Evolutionary conservation across 371 early-diverging fungal genomes (phyloP).

Genomic region (Chytridium lagenaria): DNA sequence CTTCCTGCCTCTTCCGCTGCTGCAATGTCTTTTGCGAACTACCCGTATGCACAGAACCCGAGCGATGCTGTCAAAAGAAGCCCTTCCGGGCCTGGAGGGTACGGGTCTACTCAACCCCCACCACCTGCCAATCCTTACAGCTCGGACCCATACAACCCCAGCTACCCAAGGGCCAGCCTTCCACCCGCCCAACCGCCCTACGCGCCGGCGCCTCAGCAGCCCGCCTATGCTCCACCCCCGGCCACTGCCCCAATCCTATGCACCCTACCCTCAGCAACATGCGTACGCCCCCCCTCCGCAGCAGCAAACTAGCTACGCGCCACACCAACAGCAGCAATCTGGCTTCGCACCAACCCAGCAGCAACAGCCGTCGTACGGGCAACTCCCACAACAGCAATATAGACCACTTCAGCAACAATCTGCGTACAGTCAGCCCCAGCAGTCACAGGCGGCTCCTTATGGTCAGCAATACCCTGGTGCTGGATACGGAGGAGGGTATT

Average conservation of each 20-base stretch:
- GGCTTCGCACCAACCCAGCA: background rate
- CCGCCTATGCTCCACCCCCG: background rate
- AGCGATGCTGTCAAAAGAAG: background rate
- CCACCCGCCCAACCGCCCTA: background rate
- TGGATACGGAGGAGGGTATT: background rate
- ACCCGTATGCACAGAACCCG: background rate
- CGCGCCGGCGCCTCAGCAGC: background rate
- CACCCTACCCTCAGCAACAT: background rate
- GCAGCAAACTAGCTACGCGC: background rate
- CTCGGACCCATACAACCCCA: background rate
- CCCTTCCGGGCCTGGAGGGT: background rate
- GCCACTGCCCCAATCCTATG: conserved; percentile 7
- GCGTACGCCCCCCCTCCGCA: background rate
- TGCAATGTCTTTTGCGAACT: background rate
- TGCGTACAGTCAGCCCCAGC: background rate
- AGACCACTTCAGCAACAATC: background rate
- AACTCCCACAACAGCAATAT: background rate
- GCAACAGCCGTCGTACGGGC: background rate
- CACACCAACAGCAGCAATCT: background rate
- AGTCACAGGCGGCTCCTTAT: background rate
- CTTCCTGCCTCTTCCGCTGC: background rate
- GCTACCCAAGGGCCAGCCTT: background rate
- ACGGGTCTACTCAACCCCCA: background rate
- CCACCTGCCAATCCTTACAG: background rate
- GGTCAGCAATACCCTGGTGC: background rate